Percentiles rank a stretch among this genome's conserved stretches.
phyloP scores from a whole-genome alignment of 495 filamentous ascomycete species.

The Trichoderma asperelloides region DNA sequence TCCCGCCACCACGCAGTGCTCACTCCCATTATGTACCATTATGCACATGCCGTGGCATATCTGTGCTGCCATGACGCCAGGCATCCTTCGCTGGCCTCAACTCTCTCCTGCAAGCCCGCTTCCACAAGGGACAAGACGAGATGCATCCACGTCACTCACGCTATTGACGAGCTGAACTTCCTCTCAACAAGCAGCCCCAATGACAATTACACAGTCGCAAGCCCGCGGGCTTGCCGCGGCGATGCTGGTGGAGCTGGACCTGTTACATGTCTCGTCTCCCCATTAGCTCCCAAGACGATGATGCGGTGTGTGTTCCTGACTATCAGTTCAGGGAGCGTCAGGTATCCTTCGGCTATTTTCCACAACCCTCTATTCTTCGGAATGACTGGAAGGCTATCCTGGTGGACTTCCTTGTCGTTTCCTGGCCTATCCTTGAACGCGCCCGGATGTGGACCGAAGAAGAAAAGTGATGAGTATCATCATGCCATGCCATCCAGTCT shows the following conservation, averaged over 20 bases:
- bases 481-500: background rate
- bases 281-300: background rate
- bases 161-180: background rate
- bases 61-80: background rate
- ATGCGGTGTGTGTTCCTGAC: slow-evolving; percentile 1
- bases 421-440: background rate
- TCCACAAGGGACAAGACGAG: background rate
- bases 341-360: background rate
- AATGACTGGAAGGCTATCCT: background rate
- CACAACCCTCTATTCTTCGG: background rate
- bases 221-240: background rate
- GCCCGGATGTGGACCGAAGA: background rate
- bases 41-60: background rate
- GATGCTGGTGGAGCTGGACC: background rate
- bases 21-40: background rate
- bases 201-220: background rate
- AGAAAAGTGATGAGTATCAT: slow-evolving; percentile 1
- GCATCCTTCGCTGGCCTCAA: no score
- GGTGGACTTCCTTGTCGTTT: background rate
- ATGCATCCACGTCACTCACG: slow-evolving; percentile 2
- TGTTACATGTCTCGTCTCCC: background rate
- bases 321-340: background rate
- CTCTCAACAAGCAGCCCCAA: background rate
- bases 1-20: slow-evolving; percentile 1
- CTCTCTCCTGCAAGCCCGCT: background rate